phyloP scores from a whole-genome alignment of 176 grass and related monocot genomes.

The Cymbopogon citratus region DNA sequence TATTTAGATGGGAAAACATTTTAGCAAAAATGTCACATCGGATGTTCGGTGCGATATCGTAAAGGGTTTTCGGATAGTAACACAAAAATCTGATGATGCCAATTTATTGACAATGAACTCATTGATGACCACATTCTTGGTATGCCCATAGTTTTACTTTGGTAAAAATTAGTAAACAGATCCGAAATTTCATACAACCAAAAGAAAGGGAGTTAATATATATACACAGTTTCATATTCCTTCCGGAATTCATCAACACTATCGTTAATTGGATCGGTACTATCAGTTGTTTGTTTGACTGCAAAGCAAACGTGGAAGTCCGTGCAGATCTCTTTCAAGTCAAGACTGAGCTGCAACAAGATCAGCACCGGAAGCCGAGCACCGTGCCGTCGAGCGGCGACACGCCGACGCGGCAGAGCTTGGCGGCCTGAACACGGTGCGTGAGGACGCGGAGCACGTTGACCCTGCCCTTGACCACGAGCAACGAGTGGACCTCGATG shows the following conservation, averaged over 20 bases:
- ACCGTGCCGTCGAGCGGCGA: constrained; percentile 58
- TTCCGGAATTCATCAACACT: neutral
- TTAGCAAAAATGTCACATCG: too few species aligned
- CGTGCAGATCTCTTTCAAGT: neutral
- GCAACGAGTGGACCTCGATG: constrained; percentile 76
- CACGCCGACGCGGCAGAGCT: constrained; percentile 56
- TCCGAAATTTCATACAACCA: too few species aligned
- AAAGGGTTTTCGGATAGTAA: too few species aligned
- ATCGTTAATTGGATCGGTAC: too few species aligned
- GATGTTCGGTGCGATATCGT: too few species aligned
- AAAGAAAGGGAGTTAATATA: neutral
- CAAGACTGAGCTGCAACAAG: neutral
- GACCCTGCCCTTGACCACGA: constrained; percentile 71
- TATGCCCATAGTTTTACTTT: too few species aligned
- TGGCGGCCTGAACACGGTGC: constrained; percentile 64
- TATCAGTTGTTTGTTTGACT: neutral
- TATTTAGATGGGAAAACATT: too few species aligned
- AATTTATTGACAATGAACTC: too few species aligned
- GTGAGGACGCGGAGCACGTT: constrained; percentile 67
- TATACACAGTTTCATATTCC: neutral
- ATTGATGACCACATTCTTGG: too few species aligned
- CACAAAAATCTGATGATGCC: too few species aligned
- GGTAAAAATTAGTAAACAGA: too few species aligned
- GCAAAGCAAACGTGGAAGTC: neutral
- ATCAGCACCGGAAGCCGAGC: constrained; percentile 68